A percentile compares a stretch with the other conserved stretches of the same genome.
Evolutionary conservation across 306 rosid genomes (phyloP).

Genomic region (Chamaecrista fasciculata): DNA sequence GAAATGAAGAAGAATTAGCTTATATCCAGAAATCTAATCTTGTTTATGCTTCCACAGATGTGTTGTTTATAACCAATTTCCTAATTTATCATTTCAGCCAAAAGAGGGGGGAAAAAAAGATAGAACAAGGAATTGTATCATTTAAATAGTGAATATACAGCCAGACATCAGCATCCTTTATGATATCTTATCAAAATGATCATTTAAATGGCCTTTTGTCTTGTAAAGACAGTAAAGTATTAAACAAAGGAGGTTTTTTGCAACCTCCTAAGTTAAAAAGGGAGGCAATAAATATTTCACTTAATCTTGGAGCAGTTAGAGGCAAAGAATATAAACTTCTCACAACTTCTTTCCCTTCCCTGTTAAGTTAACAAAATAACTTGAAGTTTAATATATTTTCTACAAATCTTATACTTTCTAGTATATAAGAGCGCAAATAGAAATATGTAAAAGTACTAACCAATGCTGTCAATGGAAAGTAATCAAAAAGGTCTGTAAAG

Average conservation of each 20-base stretch:
- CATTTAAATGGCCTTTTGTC: constrained; percentile 9
- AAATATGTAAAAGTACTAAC: constrained; percentile 50
- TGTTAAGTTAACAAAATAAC: constrained; percentile 15
- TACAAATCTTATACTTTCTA: not conserved
- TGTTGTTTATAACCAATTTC: no score
- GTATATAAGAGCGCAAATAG: not conserved
- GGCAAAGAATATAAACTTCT: constrained; percentile 1
- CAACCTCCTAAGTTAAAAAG: not conserved
- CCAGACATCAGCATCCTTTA: not conserved
- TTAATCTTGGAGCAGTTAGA: constrained; percentile 12
- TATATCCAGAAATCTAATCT: constrained; percentile 13
- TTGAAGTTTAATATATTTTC: not conserved
- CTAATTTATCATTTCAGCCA: no score
- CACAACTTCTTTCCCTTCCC: not conserved
- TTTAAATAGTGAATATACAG: not conserved
- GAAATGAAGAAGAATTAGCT: not conserved
- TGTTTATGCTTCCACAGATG: not conserved
- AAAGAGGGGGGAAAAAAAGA: no score
- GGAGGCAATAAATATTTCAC: not conserved
- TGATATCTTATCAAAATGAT: constrained; percentile 7
- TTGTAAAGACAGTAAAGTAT: not conserved
- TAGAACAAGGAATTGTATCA: not conserved
- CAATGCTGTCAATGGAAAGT: constrained; percentile 96
- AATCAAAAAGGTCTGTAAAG: constrained; percentile 97
- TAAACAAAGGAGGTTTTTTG: not conserved